Conservation (phyloP, 768 basidiomycete species). For the Leccinellum albellum region DNA sequence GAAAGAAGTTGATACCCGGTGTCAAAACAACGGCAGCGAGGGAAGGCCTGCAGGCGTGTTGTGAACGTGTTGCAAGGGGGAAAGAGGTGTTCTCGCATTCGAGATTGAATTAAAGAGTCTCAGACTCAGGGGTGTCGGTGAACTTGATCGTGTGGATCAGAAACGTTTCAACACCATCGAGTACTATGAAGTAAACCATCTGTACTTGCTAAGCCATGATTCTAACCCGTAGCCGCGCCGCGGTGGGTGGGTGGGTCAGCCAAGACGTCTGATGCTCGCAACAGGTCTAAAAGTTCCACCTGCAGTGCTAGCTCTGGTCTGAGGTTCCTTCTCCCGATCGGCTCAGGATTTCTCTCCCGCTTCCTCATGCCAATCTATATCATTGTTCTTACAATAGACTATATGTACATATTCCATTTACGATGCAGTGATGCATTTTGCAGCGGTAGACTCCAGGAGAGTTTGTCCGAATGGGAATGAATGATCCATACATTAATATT, state of each 20-base stretch:
- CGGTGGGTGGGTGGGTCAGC: constrained; percentile 4
- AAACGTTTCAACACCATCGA: constrained; percentile 20
- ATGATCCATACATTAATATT: neutral
- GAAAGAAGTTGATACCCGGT: constrained; percentile 6
- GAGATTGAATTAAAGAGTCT: constrained; percentile 23
- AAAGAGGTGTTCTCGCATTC: constrained; percentile 16
- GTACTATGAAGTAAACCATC: constrained; percentile 6
- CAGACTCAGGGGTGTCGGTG: constrained; percentile 19
- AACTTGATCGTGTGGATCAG: constrained; percentile 19
- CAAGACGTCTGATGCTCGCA: neutral
- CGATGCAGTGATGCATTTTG: neutral
- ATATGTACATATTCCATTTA: neutral
- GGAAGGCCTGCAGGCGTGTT: constrained; percentile 9
- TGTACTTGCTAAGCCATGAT: constrained; percentile 4
- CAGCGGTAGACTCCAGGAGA: neutral
- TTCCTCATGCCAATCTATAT: neutral
- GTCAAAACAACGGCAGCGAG: constrained; percentile 6
- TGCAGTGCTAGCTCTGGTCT: neutral
- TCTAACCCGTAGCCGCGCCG: neutral
- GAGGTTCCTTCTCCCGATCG: neutral
- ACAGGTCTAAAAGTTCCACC: constrained; percentile 1
- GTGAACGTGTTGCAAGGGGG: constrained; percentile 16
- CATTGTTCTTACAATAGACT: neutral
- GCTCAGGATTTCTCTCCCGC: neutral
- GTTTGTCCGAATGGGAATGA: neutral